Base-by-base conservation (phyloP, 1,139 yeast species). In the Suzukiozyma palmioleophila region DNA sequence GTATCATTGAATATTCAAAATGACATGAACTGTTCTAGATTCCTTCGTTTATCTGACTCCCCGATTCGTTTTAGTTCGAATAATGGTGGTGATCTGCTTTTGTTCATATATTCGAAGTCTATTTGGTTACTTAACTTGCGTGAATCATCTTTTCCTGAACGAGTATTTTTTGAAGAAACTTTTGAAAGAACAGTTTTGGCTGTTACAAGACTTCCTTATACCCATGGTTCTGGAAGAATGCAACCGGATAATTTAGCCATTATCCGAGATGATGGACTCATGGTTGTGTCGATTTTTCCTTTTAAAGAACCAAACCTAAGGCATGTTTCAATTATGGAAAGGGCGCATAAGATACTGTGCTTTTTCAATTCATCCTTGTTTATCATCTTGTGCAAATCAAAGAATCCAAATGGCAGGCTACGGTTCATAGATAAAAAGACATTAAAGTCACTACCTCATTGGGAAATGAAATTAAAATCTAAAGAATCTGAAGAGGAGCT, bases 231-330 rank as follows among this genome's bases (percentile, higher is more conserved):
- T 10, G 15, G 24, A 8, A 26, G 14, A 14, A 25, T 12, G 13
- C 25, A 16, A 15, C 25, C n/a, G 7, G 39, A 52, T 21, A 49
- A 52, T 9, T 49, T 70, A 37, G 69, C 69, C 1, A 54, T 73
- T 8, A 53, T 75, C 2, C 57, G 81, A 42, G 79, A 73, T 37
- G 80, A 77, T 45, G 83, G 82, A 0, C 54, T 79, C 14, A 61
- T 68, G 25, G 43, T 69, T 2, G 58, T 71, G 0, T 52, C 57
- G 2, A 43, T 76, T 1, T 57, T 45, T 30, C 50, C 62, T 0
- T 65, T 47, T 40, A 59, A 38, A 43, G 53, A 39, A 38, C 64
- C 63, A n/a, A 47, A 52, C 9, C 46, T 64, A 3, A 58, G 57
- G 37, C 74, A 64, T 43, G 43, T 72, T 0, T 58, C 57, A 14